phyloP scores from a whole-genome alignment of 208 protist genomes.

The Acanthamoeba rhysodes region DNA sequence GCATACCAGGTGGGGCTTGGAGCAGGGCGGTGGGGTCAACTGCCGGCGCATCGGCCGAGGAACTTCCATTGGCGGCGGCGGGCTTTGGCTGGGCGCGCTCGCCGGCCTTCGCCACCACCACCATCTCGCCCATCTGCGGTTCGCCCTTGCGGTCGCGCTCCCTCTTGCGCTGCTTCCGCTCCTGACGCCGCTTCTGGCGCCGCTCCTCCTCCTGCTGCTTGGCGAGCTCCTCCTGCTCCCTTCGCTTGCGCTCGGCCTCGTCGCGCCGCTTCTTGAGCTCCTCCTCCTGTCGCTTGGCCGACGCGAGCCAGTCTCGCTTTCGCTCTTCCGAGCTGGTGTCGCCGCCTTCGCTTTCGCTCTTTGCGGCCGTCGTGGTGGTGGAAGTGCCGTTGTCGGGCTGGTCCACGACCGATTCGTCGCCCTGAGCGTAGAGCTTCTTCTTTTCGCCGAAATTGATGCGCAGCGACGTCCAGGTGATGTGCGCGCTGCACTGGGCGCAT shows the following conservation, averaged over 20 bases:
- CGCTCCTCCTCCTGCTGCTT: constrained; percentile 4
- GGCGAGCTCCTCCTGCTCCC: not conserved
- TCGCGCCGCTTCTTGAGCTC: not conserved
- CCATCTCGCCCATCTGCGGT: not conserved
- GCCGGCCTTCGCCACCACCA: not conserved
- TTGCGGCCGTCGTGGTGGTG: not conserved
- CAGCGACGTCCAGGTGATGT: not conserved
- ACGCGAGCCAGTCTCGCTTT: not conserved
- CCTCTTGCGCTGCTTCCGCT: not conserved
- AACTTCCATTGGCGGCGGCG: not conserved
- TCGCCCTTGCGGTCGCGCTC: not conserved
- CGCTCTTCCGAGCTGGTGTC: not conserved
- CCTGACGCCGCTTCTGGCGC: not conserved
- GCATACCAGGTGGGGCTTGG: not conserved
- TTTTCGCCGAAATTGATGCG: constrained; percentile 10
- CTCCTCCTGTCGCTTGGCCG: constrained; percentile 9
- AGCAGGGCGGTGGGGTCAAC: not conserved
- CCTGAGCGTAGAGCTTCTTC: not conserved
- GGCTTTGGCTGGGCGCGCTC: constrained; percentile 5
- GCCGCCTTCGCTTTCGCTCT: too few relatives aligned
- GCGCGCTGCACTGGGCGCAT: not conserved
- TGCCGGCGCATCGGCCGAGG: not conserved
- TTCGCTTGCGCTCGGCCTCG: not conserved
- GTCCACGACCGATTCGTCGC: not conserved
- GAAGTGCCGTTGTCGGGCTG: not conserved